Evolutionary conservation across 2,329 filamentous ascomycete genomes (phyloP).

Genomic region (Coniochaeta sp.): DNA sequence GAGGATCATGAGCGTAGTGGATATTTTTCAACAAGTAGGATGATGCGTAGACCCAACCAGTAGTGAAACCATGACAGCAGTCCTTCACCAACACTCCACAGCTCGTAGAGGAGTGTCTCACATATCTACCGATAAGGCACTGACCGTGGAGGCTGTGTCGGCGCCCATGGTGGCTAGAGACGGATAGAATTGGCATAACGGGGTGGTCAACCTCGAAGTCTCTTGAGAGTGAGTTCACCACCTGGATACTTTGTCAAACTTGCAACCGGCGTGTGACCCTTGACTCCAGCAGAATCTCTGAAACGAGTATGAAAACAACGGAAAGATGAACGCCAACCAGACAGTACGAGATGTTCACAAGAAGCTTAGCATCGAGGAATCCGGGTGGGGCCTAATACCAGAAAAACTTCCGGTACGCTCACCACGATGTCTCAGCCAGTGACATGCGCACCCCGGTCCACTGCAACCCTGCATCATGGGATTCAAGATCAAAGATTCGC

Average conservation of each 20-base stretch:
- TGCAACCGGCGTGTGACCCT: not conserved
- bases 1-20: too few relatives aligned
- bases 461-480: not conserved
- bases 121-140: not conserved
- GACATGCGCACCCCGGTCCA: not conserved
- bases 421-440: not conserved
- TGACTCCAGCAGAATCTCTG: not conserved
- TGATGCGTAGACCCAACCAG: too few relatives aligned
- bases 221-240: too few relatives aligned
- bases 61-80: not conserved
- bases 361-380: not conserved
- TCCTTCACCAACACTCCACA: not conserved
- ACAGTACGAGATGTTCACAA: not conserved
- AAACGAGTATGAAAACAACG: not conserved
- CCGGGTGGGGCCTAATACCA: not conserved
- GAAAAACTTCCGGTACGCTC: not conserved
- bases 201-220: too few relatives aligned
- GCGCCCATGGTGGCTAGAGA: not conserved
- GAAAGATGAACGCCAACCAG: not conserved
- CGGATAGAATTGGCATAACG: too few relatives aligned
- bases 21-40: too few relatives aligned
- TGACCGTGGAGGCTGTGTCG: not conserved
- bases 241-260: too few relatives aligned
- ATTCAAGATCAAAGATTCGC: not conserved
- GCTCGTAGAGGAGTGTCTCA: not conserved